Evolutionary conservation across 2,329 filamentous ascomycete species (phyloP), one percentile per base, ranked within the genome.

Genomic region (Dothidotthia symphoricarpi): DNA sequence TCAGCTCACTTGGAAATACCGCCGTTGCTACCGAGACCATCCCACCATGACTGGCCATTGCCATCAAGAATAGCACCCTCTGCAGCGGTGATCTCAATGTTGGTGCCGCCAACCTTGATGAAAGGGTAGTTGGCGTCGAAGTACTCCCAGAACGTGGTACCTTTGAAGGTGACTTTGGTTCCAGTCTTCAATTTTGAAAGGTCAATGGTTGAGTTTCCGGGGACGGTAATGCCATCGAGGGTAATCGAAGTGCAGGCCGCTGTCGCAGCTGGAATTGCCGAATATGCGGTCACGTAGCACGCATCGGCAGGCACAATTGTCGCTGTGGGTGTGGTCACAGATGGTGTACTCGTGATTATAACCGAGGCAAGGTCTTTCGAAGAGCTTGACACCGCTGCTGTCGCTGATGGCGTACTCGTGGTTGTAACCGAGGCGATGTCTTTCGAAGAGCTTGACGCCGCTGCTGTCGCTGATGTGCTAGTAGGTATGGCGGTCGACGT

Each of bases 21-120:
- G n/a, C 72, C 71, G 36, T 75, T 75, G n/a, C 62, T 66, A 12
- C 72, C 73, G 12, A 69, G 47, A 5, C 54, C 54, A 17, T 57
- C 54, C 54, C 54, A 57, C 43, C 49, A 57, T 8, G 44, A 32
- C 12, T 47, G 43, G 16, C 54, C 54, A 17, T 55, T 54, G 2
- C 54, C 54, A 30, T 55, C 46, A 16, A 57, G 47, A 3, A 51
- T 27, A 4, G 64, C 63, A 14, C 33, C 42, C 7, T 36, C 75
- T 6, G 69, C 64, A 22, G 68, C 68, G 11, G 61, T 69, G 36
- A 74, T 66, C 5, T 65, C 67, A 14, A 74, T 51, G 32, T 67
- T 52, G 4, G 57, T 68, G 4, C 71, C 71, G 7, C 65, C 40
- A 9, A 61, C 41, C 26, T 44, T 49, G 38, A 59, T 53, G n/a